These are phyloP conservation scores for Litsea cubeba DNA, from an alignment of 164 flowering plant species.

Conservation along the genomic window DNA sequence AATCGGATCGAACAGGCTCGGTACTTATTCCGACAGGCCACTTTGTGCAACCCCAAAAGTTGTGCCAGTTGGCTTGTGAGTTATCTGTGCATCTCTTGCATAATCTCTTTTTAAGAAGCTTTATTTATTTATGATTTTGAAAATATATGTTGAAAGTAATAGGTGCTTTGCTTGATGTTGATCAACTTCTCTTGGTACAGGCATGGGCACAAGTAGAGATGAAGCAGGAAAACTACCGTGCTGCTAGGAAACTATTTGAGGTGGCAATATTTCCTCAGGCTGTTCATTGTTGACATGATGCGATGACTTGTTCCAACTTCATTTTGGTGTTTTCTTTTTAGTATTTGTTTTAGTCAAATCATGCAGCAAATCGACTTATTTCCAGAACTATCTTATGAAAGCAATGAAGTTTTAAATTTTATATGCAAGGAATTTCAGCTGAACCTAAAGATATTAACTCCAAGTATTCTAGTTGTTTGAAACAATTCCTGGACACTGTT, in stretches of 20 bases:
- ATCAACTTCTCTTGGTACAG: conserved; percentile 27
- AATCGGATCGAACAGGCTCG: conserved; percentile 76
- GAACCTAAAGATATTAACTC: no score
- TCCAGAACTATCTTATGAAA: no score
- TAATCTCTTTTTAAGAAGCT: neutral
- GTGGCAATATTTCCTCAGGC: conserved; percentile 23
- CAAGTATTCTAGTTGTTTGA: no score
- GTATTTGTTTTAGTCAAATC: neutral
- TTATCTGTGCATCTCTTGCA: conserved; percentile 8
- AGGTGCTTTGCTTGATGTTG: neutral
- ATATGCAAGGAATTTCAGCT: no score
- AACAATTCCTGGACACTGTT: no score
- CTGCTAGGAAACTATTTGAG: conserved; percentile 74
- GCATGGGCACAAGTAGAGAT: conserved; percentile 95
- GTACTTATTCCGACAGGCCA: conserved; percentile 82
- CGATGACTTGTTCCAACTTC: neutral
- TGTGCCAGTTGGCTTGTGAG: conserved; percentile 99
- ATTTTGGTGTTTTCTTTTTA: no score
- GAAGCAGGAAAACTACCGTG: conserved; percentile 57
- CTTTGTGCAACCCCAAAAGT: conserved; percentile 82
- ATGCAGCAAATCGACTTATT: no score
- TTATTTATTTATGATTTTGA: conserved; percentile 1
- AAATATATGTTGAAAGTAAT: neutral
- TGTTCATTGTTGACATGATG: neutral
- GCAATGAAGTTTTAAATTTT: no score